Percentiles rank a stretch among this genome's conserved stretches.
phyloP scores from a whole-genome alignment of 305 asterid species.

The Andrographis paniculata region DNA sequence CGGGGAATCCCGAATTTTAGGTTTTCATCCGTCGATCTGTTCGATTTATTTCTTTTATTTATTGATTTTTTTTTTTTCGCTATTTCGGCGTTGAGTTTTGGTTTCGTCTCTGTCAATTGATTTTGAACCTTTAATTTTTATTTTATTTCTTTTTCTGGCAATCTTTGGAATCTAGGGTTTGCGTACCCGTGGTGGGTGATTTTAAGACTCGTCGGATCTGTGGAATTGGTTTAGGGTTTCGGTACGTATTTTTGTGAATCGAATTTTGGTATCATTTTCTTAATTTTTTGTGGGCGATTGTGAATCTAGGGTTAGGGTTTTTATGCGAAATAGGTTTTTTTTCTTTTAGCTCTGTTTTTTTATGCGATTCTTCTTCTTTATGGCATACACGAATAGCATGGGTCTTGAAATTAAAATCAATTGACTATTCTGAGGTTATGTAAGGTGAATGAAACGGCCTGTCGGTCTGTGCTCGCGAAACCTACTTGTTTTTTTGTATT shows the following conservation, averaged over 20 bases:
- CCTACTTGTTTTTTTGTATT: background rate
- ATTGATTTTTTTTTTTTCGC: slow-evolving; percentile 8
- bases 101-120: slow-evolving; percentile 24
- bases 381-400: slow-evolving; percentile 5
- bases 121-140: slow-evolving; percentile 14
- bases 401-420: background rate
- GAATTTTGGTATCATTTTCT: slow-evolving; percentile 2
- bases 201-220: slow-evolving; percentile 21
- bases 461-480: background rate
- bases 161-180: slow-evolving; percentile 38
- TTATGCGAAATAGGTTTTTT: slow-evolving; percentile 7
- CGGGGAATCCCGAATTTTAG: slow-evolving; percentile 29
- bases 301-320: slow-evolving; percentile 45
- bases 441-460: background rate
- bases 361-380: slow-evolving; percentile 2
- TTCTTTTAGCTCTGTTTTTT: slow-evolving; percentile 7
- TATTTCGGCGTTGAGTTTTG: background rate
- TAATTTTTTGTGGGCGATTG: slow-evolving; percentile 7
- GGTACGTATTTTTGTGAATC: slow-evolving; percentile 29
- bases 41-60: slow-evolving; percentile 17
- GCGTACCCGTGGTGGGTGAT: slow-evolving; percentile 22
- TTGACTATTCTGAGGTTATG: background rate
- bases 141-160: slow-evolving; percentile 11
- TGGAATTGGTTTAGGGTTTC: slow-evolving; percentile 34
- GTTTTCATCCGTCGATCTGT: slow-evolving; percentile 34